Evolutionary conservation across 768 basidiomycete genomes (phyloP), one percentile per base, ranked within the genome.

Genomic region (Auriculariales sp.): DNA sequence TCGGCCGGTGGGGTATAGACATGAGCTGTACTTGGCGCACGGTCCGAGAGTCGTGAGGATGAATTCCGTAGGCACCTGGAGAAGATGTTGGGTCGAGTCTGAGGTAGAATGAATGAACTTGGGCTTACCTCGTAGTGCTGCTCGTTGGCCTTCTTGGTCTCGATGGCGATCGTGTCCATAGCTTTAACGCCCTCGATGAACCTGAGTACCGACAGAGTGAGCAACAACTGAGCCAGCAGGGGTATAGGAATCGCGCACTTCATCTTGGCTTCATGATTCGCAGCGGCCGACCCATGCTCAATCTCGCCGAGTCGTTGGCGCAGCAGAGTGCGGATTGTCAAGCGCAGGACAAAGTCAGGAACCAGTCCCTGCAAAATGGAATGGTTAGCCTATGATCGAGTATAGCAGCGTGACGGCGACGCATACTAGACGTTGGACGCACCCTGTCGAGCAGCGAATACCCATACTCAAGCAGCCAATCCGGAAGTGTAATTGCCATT

Each of bases 51-150:
- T 81, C 1, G 78, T 74, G 7, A 79, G 60, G 49, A 82, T 81
- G 61, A 84, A 83, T 28, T 69, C 61, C 0, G 75, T 79, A 0
- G 76, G 64, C 6, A 80, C 73, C 78, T 78, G 32, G 30, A 10
- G 24, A 49, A 1, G n/a, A 35, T 22, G 15, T 44, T 17, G n/a
- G n/a, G 27, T 2, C 49, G 22, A 33, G 39, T 33, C 14, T 47
- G 42, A 48, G 33, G 27, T 34, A 2, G 28, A 11, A 33, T 28
- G 22, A 22, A 1, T 36, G 28, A 19, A 14, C 30, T 4, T 31
- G 27, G 11, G 60, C 61, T 55, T 50, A 79, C 81, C 67, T 84
- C 81, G 60, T 84, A 84, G 57, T 84, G 81, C 60, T 83, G 82
- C 57, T 83, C 77, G 54, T 85, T 84, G 17, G 81, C 82, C 57